Evolutionary conservation across 2,329 filamentous ascomycete genomes (phyloP).

Genomic region (Talaromyces funiculosus): DNA sequence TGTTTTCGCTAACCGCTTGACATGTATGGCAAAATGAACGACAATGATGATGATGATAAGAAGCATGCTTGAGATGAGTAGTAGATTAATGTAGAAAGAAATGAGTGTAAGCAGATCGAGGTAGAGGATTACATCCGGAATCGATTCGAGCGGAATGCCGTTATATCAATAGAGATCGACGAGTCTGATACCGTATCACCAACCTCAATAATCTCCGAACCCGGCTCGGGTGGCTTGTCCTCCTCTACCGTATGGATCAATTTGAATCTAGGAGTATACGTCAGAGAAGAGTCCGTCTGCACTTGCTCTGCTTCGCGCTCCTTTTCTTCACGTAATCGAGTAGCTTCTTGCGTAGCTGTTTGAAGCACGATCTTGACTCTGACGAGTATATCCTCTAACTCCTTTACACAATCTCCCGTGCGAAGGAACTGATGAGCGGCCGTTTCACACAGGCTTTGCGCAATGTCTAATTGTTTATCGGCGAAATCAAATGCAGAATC

Average conservation of each 20-base stretch:
- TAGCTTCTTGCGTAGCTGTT: constrained; percentile 55
- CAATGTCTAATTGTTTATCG: constrained; percentile 72
- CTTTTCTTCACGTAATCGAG: constrained; percentile 51
- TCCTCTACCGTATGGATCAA: constrained; percentile 11
- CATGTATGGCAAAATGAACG: not conserved
- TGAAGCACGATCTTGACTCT: constrained; percentile 60
- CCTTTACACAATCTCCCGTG: constrained; percentile 74
- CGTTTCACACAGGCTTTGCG: constrained; percentile 75
- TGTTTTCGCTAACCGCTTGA: not conserved
- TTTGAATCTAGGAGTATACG: constrained; percentile 8
- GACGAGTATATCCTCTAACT: constrained; percentile 64
- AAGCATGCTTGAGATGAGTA: not conserved
- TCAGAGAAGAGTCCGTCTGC: not conserved
- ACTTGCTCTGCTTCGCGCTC: constrained; percentile 21
- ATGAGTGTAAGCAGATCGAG: not conserved
- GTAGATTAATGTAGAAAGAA: not conserved
- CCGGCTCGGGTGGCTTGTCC: constrained; percentile 19
- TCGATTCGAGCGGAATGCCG: constrained; percentile 29
- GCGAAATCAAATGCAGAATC: constrained; percentile 65
- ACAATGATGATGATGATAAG: not conserved
- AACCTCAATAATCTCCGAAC: constrained; percentile 28
- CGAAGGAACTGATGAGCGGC: constrained; percentile 87
- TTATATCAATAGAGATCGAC: constrained; percentile 31
- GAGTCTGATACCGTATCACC: constrained; percentile 31
- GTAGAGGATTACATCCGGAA: constrained; percentile 15